phyloP scores from a whole-genome alignment of 306 rosid genomes.

The Coriaria nepalensis region DNA sequence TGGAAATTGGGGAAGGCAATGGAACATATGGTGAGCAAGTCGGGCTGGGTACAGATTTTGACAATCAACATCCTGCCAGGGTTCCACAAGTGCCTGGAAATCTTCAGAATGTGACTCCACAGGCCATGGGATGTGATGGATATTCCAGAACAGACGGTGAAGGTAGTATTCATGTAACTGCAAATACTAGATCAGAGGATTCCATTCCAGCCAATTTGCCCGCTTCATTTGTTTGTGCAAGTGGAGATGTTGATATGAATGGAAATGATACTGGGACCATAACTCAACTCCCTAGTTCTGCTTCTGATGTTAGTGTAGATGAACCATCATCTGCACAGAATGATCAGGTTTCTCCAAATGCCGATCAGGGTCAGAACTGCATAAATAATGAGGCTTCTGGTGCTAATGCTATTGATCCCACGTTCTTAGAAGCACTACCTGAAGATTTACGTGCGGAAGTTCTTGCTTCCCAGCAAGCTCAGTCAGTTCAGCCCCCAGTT shows the following conservation, averaged over 20 bases:
- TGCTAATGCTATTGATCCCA: conserved; percentile 81
- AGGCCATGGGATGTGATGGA: conserved; percentile 36
- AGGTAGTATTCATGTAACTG: conserved; percentile 25
- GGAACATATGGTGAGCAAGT: conserved; percentile 33
- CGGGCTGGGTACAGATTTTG: conserved; percentile 28
- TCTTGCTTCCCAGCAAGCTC: conserved; percentile 97
- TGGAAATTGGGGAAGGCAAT: conserved; percentile 45
- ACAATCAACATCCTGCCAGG: conserved; percentile 29
- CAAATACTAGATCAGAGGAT: conserved; percentile 27
- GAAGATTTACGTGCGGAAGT: conserved; percentile 92
- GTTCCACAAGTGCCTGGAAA: conserved; percentile 28
- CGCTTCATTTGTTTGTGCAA: conserved; percentile 31
- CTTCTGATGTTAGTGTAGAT: conserved; percentile 39
- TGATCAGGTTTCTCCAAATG: conserved; percentile 31
- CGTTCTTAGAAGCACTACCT: conserved; percentile 96
- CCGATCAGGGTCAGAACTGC: conserved; percentile 43
- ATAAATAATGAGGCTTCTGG: conserved; percentile 57
- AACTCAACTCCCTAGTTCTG: conserved; percentile 30
- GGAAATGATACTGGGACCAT: conserved; percentile 43
- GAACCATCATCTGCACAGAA: conserved; percentile 40
- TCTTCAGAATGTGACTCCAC: conserved; percentile 30
- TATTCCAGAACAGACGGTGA: conserved; percentile 39
- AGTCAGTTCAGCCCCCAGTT: conserved; percentile 72
- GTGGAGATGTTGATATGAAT: conserved; percentile 70
- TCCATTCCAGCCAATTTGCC: conserved; percentile 37